Base-by-base conservation (phyloP, 2,329 filamentous ascomycete genomes). In the Dactylellina cionopaga region DNA sequence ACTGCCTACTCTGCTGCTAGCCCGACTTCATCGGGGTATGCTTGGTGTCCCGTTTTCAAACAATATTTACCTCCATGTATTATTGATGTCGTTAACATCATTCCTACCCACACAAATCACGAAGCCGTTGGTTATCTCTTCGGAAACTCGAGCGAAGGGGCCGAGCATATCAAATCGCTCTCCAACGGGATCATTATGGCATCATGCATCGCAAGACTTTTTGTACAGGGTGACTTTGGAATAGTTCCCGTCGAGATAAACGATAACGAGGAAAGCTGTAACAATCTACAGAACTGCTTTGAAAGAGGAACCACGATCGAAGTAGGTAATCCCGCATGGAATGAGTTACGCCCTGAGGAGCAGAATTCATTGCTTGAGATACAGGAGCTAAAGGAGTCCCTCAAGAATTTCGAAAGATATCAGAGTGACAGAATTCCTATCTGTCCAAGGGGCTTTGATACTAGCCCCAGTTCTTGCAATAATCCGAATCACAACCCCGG, bases 31-130 rank as follows among this genome's bases (percentile, higher is more conserved):
- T 19, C 29, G 11, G 33, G 11, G 13, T 64, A 71, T 24, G 25
- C 54, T 25, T 71, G 66, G 66, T 71, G 66, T 13, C 66, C 66
- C 1, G 33, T 71, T 7, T 71, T 71, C 27, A 71, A 71, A 31
- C 66, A 64, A 64, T 64, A 71, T 44, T 44, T 71, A 2, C 66
- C 66, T 3, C 29, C 43, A 1, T 31, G 35, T 1, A 43, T 71
- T 3, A 54, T 71, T 3, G 46, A 44, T 10, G n/a, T 46, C 15
- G 37, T 58, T n/a, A 51, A 49, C 29, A 71, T 71, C 22, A 63
- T 71, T 27, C 60, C 43, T 3, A 19, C 22, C 9, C 47, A 54
- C 11, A 47, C 49, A 7, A 46, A 59, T 13, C 43, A 43, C 5
- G 27, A 39, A 19, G 51, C 66, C 15, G 43, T 59, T 4, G 58